Evolutionary conservation across 2,329 filamentous ascomycete species (phyloP), one percentile per base, ranked within the genome.

Genomic region (Exophiala viscosa): DNA sequence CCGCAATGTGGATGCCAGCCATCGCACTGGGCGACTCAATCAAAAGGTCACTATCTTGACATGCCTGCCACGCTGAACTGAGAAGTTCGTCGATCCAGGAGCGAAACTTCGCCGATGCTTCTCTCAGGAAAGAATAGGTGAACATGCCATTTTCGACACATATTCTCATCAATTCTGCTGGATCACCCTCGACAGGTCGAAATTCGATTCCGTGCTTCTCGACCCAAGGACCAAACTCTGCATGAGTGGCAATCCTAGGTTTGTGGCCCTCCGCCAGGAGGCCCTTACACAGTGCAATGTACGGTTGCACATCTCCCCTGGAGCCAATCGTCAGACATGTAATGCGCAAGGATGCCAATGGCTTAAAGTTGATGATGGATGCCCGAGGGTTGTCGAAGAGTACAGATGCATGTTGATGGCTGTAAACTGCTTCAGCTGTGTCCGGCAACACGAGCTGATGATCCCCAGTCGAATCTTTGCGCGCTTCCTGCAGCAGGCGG

Each of bases 101-200:
- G 48, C 93, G 86, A 71, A 97, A 96, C 62, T 88, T 91, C 5
- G 81, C 77, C 53, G 88, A 92, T 34, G 92, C 91, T 68, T 96
- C 91, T 54, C 82, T 85, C 50, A 99, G 74, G 69, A 99, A 99
- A 0, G 88, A 85, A 63, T 87, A 87, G 0, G 93, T 97, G 66
- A 99, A 99, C 73, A 96, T 97, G 64, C 93, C 93, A 66, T 97
- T 90, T 67, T 97, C 90, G 44, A 97, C 92, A 66, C 93, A 99
- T 36, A 99, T 84, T 1, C 87, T 82, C 92, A 99, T 97, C 41
- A 99, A 79, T 70, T 97, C 92, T 31, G 84, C 89, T 1, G 93
- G 93, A 65, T 99, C 90, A 31, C 93, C 93, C 57, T 87, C 90
- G 0, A 99, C 87, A 6, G 86, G 84, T 3, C 83, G 84, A 69